Percentiles rank a stretch among this genome's conserved stretches.
Evolutionary conservation across 176 grass and related monocot genomes (phyloP).

Genomic region (Aegilops umbellulata): DNA sequence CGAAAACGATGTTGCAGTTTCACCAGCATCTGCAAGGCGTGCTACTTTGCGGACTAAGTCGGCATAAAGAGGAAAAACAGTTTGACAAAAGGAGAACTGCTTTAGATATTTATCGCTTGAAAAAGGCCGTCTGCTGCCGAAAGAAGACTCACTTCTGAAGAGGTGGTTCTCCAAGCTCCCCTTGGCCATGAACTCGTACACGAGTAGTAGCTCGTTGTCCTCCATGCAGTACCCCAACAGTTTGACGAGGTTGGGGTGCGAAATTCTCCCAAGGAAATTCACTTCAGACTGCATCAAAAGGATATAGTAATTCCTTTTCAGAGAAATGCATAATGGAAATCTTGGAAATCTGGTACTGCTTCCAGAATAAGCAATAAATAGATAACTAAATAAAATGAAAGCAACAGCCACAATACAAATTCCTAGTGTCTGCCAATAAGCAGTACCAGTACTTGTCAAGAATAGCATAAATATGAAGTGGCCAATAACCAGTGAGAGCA

Average conservation of each 20-base stretch:
- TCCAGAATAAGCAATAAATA: neutral
- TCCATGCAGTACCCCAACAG: conserved; percentile 89
- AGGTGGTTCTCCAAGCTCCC: conserved; percentile 96
- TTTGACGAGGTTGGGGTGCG: conserved; percentile 86
- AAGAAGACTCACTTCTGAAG: conserved; percentile 74
- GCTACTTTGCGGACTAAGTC: conserved; percentile 12
- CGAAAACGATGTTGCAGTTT: conserved; percentile 37
- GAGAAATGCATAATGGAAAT: neutral
- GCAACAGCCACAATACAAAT: neutral
- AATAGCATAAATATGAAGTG: neutral
- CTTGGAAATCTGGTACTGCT: neutral
- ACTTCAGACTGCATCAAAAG: conserved; percentile 72
- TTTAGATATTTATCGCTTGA: conserved; percentile 28
- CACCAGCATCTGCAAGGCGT: conserved; percentile 30
- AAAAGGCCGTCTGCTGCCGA: conserved; percentile 19
- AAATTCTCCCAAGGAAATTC: conserved; percentile 86
- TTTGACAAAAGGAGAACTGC: conserved; percentile 24
- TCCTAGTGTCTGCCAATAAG: neutral
- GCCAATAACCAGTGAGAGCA: neutral
- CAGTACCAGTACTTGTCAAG: neutral
- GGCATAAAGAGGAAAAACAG: conserved; percentile 46
- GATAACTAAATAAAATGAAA: neutral
- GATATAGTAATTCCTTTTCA: neutral
- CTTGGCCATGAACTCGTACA: conserved; percentile 82
- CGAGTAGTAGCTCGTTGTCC: conserved; percentile 71